Evolutionary conservation across 192 early-diverging fungal genomes (phyloP).

Genomic region (Helicostylum pulchrum): DNA sequence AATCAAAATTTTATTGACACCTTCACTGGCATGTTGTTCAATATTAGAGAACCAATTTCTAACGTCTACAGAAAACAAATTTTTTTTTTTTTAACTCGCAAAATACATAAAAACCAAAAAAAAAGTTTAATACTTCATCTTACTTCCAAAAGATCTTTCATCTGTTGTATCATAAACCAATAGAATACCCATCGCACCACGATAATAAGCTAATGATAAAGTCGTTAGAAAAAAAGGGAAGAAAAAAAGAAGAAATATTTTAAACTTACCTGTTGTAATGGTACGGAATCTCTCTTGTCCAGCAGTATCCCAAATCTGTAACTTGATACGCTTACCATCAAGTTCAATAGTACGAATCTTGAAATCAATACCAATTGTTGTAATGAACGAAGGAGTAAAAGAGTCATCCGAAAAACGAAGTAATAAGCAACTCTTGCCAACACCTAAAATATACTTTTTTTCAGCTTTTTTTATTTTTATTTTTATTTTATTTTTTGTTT

Average conservation of each 20-base stretch:
- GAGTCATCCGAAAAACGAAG: conserved; percentile 98
- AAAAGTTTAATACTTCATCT: conserved; percentile 14
- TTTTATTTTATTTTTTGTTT: background rate
- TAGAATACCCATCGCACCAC: conserved; percentile 99
- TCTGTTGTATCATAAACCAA: conserved; percentile 98
- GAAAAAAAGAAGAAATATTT: background rate
- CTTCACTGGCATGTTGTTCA: conserved; percentile 98
- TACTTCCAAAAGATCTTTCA: conserved; percentile 97
- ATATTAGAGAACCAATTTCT: conserved; percentile 99
- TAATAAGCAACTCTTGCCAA: conserved; percentile 95
- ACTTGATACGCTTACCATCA: conserved; percentile 98
- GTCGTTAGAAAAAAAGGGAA: background rate
- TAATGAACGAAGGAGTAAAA: conserved; percentile 99
- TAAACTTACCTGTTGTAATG: conserved; percentile 83
- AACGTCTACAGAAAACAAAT: conserved; percentile 70
- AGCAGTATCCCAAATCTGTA: conserved; percentile 99
- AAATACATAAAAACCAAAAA: background rate
- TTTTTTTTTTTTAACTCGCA: background rate
- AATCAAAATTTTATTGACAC: conserved; percentile 98
- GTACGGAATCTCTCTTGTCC: conserved; percentile 99
- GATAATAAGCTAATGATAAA: conserved; percentile 80
- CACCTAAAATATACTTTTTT: conserved; percentile 45
- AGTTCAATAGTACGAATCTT: conserved; percentile 98
- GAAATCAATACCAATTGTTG: conserved; percentile 99
- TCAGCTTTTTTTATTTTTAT: background rate